Base-by-base conservation (phyloP, 768 basidiomycete species). In the Mycena epipterygia region DNA sequence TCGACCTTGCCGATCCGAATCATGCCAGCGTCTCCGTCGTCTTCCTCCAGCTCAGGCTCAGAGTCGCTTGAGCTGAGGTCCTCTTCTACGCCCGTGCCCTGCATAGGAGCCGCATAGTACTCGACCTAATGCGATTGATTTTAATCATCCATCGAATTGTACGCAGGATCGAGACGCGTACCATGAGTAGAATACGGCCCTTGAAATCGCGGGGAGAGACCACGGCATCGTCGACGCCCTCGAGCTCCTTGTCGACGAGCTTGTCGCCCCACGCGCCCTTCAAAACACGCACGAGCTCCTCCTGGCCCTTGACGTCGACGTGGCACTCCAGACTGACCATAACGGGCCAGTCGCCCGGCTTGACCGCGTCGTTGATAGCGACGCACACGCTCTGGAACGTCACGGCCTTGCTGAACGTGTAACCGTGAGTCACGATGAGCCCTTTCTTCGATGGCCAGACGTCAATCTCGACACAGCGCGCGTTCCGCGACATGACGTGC, bases 391-490 rank as follows among this genome's bases (percentile, higher is more conserved):
- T 82, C 27, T 83, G 62, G 64, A 91, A 89, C 1, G 86, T 75
- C 6, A 90, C 83, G 33, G 85, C 83, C 72, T 84, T 84, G 71
- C 84, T 88, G 67, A 90, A 82, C 2, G 90, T 91, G 72, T 88
- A 82, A 1, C 90, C 90, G 70, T 91, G 90, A 0, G 88, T 91
- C 35, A 91, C 89, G 57, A 89, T 78, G 16, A 86, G 83, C 0
- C 89, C 89, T 44, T 84, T 82, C 9, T 82, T 79, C 0, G 87
- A 86, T 7, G 88, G 84, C 90, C 91, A 92, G 11, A 90, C 90
- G 71, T 92, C 90, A 57, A 91, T 89, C 75, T 92, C 90, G 81
- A 91, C 87, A 72, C 89, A 90, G 23, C 89, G 85, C 12, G 85
- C 87, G 55, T 83, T 81, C 7, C 85, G 83, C 35, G 79, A 80